Percentiles rank a stretch among this genome's conserved stretches.
Conservation (phyloP, 768 basidiomycete genomes). For the Obba rivulosa region DNA sequence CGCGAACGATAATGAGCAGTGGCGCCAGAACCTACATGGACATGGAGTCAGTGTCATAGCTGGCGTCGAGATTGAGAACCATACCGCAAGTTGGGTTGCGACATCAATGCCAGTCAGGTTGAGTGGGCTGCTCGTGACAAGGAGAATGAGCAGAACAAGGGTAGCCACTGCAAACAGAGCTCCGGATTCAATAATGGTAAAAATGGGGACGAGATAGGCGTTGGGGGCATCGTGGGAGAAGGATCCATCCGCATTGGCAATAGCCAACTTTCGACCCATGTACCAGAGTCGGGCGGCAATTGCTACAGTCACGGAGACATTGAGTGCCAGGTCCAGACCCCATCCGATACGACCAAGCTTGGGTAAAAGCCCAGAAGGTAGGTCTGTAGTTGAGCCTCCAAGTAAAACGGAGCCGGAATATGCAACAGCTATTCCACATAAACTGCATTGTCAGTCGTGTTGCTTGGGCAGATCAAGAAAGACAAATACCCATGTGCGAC, state of each 20-base stretch:
- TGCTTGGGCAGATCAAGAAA: too few species aligned
- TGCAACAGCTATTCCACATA: too few species aligned
- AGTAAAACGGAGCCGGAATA: too few species aligned
- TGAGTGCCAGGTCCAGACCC: slow-evolving; percentile 18
- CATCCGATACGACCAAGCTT: slow-evolving; percentile 5
- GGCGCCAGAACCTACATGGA: slow-evolving; percentile 15
- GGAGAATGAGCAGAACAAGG: slow-evolving; percentile 8
- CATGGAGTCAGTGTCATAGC: neutral
- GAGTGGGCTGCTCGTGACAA: slow-evolving; percentile 3
- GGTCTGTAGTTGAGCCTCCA: too few species aligned
- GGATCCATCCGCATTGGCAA: neutral
- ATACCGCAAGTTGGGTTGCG: slow-evolving; percentile 12
- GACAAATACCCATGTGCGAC: too few species aligned
- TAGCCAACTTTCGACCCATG: neutral
- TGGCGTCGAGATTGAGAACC: neutral
- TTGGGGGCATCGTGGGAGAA: neutral
- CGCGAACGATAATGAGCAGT: slow-evolving; percentile 15
- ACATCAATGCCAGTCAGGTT: slow-evolving; percentile 4
- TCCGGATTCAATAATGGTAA: slow-evolving; percentile 18
- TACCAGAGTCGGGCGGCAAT: slow-evolving; percentile 20
- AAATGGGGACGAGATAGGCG: slow-evolving; percentile 11
- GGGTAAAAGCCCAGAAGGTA: too few species aligned
- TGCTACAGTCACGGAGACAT: slow-evolving; percentile 16
- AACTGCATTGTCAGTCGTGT: too few species aligned
- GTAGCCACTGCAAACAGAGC: slow-evolving; percentile 11